A percentile compares a stretch with the other conserved stretches of the same genome.
Evolutionary conservation across 1,284 basidiomycete species (phyloP).

Genomic region (Sporisorium sorghi): DNA sequence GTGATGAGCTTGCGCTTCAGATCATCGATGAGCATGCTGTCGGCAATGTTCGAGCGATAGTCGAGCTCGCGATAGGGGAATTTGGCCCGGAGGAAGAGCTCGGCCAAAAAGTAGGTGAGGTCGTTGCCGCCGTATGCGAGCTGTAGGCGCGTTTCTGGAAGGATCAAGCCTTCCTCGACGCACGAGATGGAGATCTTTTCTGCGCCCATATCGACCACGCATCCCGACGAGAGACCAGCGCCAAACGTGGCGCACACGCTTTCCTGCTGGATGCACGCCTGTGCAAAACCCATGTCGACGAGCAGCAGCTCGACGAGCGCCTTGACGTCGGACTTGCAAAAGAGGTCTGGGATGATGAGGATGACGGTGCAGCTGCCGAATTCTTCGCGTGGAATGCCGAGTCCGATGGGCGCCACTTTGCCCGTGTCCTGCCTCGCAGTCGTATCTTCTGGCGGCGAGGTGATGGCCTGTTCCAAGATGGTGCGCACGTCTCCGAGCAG

Average conservation of each 20-base stretch:
- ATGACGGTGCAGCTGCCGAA: slow-evolving; percentile 78
- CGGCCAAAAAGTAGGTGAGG: slow-evolving; percentile 86
- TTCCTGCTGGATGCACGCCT: slow-evolving; percentile 65
- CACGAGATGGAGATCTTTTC: slow-evolving; percentile 86
- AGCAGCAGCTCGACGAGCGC: slow-evolving; percentile 83
- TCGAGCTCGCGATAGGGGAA: slow-evolving; percentile 90
- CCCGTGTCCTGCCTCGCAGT: slow-evolving; percentile 43
- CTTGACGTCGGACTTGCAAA: slow-evolving; percentile 84
- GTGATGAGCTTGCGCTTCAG: slow-evolving; percentile 65
- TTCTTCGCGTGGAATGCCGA: slow-evolving; percentile 56
- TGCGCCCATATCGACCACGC: slow-evolving; percentile 94
- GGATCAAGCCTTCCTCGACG: slow-evolving; percentile 91
- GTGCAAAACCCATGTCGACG: slow-evolving; percentile 76
- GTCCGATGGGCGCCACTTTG: slow-evolving; percentile 43
- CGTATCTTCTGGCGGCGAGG: slow-evolving; percentile 53
- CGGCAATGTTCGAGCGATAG: slow-evolving; percentile 50
- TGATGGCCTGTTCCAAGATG: slow-evolving; percentile 62
- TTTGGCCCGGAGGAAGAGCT: slow-evolving; percentile 81
- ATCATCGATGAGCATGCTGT: slow-evolving; percentile 58
- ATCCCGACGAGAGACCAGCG: slow-evolving; percentile 91
- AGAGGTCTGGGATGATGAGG: slow-evolving; percentile 91
- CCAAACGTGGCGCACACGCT: slow-evolving; percentile 95
- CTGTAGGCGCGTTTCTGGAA: slow-evolving; percentile 86
- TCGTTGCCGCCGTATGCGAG: slow-evolving; percentile 92
- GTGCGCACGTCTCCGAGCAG: slow-evolving; percentile 61